Evolutionary conservation across 2,329 filamentous ascomycete species (phyloP).

Genomic region (Xylariomycetidae sp.): DNA sequence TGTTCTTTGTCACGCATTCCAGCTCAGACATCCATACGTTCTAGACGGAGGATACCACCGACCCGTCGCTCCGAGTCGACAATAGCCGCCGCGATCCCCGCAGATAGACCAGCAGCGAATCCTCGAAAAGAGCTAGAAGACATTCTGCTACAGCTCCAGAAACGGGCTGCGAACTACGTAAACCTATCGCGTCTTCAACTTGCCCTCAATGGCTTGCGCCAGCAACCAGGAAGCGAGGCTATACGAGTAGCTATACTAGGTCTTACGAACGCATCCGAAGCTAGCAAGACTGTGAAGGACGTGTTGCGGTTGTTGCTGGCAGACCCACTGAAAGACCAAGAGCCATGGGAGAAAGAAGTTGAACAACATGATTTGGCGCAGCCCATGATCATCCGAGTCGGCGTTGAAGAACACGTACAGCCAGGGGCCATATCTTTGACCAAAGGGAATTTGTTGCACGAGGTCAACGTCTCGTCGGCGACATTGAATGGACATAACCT

Average conservation of each 20-base stretch:
- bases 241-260: constrained; percentile 56
- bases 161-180: constrained; percentile 55
- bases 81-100: constrained; percentile 5
- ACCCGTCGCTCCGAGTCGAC: background rate
- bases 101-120: too few relatives aligned
- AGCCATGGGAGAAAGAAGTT: constrained; percentile 64
- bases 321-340: constrained; percentile 60
- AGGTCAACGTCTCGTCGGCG: constrained; percentile 60
- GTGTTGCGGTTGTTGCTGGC: constrained; percentile 67
- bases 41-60: background rate
- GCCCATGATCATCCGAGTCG: constrained; percentile 61
- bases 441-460: constrained; percentile 44
- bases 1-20: constrained; percentile 20
- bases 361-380: constrained; percentile 44
- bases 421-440: constrained; percentile 36
- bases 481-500: constrained; percentile 56
- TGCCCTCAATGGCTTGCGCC: constrained; percentile 60
- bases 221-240: constrained; percentile 51
- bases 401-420: constrained; percentile 27
- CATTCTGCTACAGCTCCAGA: constrained; percentile 56
- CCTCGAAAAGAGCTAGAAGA: constrained; percentile 52
- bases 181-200: constrained; percentile 69
- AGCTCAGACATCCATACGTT: constrained; percentile 6
- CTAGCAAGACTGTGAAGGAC: constrained; percentile 50
- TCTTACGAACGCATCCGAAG: constrained; percentile 33